phyloP scores from a whole-genome alignment of 371 early-diverging fungal genomes.

The Lichtheimia corymbifera region DNA sequence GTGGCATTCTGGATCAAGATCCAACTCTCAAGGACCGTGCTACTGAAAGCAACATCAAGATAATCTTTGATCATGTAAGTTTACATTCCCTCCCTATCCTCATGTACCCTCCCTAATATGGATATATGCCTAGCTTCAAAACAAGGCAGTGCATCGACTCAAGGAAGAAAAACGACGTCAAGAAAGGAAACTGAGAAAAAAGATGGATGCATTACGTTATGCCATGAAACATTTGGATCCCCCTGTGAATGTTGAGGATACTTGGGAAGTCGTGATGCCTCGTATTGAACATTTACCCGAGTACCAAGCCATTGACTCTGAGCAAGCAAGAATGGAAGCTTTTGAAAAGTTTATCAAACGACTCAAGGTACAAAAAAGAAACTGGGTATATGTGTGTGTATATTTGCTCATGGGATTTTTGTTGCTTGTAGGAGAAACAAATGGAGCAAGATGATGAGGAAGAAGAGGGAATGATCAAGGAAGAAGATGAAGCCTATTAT shows the following conservation, averaged over 20 bases:
- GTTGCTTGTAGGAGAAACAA: conserved; percentile 14
- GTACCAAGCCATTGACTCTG: conserved; percentile 67
- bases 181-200: conserved; percentile 67
- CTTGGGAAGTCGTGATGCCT: conserved; percentile 71
- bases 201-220: conserved; percentile 74
- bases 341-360: conserved; percentile 76
- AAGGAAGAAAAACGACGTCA: conserved; percentile 78
- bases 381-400: neutral
- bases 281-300: conserved; percentile 58
- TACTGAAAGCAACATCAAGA: conserved; percentile 38
- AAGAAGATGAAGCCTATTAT: conserved; percentile 20
- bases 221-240: conserved; percentile 70
- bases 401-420: neutral
- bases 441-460: conserved; percentile 27
- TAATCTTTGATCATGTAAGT: conserved; percentile 29
- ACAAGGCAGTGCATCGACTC: conserved; percentile 59
- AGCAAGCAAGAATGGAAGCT: conserved; percentile 64
- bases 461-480: conserved; percentile 26
- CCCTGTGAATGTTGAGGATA: conserved; percentile 55
- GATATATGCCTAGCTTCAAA: conserved; percentile 25
- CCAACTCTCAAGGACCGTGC: conserved; percentile 26
- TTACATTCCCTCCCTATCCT: too few species aligned
- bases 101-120: neutral
- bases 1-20: conserved; percentile 25
- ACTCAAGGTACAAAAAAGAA: conserved; percentile 51